Conservation (phyloP, 306 rosid genomes). For the Quercus ilex region DNA sequence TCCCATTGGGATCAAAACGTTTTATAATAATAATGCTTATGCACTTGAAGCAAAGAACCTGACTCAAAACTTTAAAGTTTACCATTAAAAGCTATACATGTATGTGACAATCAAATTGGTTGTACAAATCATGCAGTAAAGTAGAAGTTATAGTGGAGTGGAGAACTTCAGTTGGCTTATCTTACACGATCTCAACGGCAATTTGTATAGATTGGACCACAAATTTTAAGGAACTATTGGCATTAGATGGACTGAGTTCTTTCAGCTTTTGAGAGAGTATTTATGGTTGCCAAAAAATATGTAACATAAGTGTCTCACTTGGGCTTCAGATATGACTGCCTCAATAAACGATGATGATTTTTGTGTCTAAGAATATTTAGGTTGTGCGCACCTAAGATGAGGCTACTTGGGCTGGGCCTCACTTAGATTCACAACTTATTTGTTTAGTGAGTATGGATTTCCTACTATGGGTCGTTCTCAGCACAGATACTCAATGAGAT, state of each 20-base stretch:
- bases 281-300: background rate
- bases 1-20: too few relatives aligned
- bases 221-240: background rate
- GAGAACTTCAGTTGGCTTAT: background rate
- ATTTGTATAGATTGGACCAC: background rate
- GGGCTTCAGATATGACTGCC: background rate
- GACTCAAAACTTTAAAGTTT: background rate
- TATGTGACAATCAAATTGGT: background rate
- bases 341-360: background rate
- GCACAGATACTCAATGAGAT: too few relatives aligned
- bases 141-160: background rate
- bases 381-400: too few relatives aligned
- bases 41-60: background rate
- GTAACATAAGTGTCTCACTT: background rate
- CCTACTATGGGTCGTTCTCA: too few relatives aligned
- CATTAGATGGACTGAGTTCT: background rate
- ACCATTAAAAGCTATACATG: background rate
- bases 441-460: too few relatives aligned
- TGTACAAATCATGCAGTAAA: background rate
- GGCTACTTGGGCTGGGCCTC: too few relatives aligned
- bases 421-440: too few relatives aligned
- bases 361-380: background rate
- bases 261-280: background rate
- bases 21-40: too few relatives aligned
- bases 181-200: background rate